Percentiles rank a stretch among this genome's conserved stretches.
Conservation (phyloP, 2,329 filamentous ascomycete genomes). For the Aspergillus fischeri region DNA sequence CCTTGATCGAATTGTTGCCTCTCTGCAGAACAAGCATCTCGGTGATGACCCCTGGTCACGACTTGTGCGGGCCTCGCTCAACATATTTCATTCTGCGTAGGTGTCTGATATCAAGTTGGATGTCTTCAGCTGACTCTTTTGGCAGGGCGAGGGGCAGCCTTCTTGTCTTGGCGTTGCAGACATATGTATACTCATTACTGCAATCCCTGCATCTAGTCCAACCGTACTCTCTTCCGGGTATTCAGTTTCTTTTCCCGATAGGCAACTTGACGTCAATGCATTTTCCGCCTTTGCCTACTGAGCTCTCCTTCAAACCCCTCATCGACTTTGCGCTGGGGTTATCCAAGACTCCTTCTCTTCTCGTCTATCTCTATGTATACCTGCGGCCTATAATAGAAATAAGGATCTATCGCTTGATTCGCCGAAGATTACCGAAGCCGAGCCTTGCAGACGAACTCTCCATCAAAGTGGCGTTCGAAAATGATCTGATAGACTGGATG, state of each 20-base stretch:
- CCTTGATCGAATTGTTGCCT: constrained; percentile 30
- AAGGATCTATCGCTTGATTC: constrained; percentile 38
- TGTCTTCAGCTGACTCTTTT: constrained; percentile 13
- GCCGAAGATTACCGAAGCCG: constrained; percentile 40
- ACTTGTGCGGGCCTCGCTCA: constrained; percentile 24
- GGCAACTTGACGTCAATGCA: constrained; percentile 31
- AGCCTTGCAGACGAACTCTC: constrained; percentile 39
- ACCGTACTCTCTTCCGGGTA: constrained; percentile 27
- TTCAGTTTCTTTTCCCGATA: constrained; percentile 35
- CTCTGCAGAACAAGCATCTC: constrained; percentile 24
- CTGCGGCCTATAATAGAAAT: constrained; percentile 37
- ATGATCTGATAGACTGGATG: constrained; percentile 43
- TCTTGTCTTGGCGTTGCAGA: constrained; percentile 37
- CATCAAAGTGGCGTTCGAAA: constrained; percentile 39
- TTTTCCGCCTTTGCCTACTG: constrained; percentile 25
- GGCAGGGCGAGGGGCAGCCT: constrained; percentile 32
- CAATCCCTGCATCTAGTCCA: constrained; percentile 41
- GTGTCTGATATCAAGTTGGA: constrained; percentile 4
- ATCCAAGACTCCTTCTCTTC: constrained; percentile 32
- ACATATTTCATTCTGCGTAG: constrained; percentile 27
- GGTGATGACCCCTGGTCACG: constrained; percentile 23
- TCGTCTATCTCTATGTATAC: constrained; percentile 34
- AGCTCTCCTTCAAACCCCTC: constrained; percentile 26
- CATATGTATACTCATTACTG: constrained; percentile 41
- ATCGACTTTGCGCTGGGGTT: constrained; percentile 23